Conservation (phyloP, 768 basidiomycete genomes). For the Phallus indusiatus region DNA sequence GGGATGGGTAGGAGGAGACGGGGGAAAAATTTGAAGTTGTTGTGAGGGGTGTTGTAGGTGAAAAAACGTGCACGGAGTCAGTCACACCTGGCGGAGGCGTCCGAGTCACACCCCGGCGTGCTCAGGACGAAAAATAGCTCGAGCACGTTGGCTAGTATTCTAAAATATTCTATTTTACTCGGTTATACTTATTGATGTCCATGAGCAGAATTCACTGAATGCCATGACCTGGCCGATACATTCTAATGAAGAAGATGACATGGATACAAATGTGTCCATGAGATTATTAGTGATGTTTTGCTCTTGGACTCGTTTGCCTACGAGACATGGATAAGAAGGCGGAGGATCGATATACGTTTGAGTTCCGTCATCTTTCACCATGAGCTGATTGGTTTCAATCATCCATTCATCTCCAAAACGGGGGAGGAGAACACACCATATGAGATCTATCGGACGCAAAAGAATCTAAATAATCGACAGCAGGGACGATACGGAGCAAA, state of each 20-base stretch:
- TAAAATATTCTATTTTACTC: no score
- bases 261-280: constrained; percentile 49
- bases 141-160: no score
- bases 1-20: no score
- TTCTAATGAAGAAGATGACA: constrained; percentile 20
- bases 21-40: no score
- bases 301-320: constrained; percentile 33
- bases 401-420: constrained; percentile 2
- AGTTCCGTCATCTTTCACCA: neutral
- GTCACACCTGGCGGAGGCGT: neutral
- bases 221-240: no score
- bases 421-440: constrained; percentile 37
- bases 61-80: neutral
- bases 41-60: no score
- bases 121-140: no score
- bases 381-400: neutral
- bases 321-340: constrained; percentile 41
- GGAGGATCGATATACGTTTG: constrained; percentile 34
- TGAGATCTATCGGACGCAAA: constrained; percentile 73
- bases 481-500: neutral
- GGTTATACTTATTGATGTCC: no score
- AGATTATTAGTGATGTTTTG: constrained; percentile 39
- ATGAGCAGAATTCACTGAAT: no score
- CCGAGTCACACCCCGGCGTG: neutral
- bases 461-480: constrained; percentile 35